These are phyloP conservation scores for Triticum timopheevii DNA, from an alignment of 176 grass and related monocot species.

Conservation along the genomic window DNA sequence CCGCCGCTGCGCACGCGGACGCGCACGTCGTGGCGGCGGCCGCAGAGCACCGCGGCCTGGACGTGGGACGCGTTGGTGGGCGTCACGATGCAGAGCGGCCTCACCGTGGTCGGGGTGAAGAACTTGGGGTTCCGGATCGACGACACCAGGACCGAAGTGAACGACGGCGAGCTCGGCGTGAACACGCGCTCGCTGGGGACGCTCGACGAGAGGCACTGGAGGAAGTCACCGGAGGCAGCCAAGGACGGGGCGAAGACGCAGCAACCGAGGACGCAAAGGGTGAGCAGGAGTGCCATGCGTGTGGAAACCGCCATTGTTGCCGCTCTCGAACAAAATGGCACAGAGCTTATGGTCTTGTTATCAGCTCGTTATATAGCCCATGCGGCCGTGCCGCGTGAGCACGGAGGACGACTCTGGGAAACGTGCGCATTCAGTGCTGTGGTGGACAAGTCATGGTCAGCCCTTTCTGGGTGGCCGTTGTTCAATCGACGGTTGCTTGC, in stretches of 20 bases:
- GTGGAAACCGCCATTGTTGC: slow-evolving; percentile 21
- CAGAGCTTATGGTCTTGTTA: neutral
- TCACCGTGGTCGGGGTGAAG: slow-evolving; percentile 23
- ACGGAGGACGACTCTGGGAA: too few species aligned
- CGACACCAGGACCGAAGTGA: slow-evolving; percentile 34
- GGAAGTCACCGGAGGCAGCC: slow-evolving; percentile 22
- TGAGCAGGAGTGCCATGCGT: neutral
- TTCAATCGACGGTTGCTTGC: neutral
- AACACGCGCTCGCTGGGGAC: slow-evolving; percentile 21
- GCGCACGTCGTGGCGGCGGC: slow-evolving; percentile 16
- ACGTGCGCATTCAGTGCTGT: too few species aligned
- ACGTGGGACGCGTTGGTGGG: slow-evolving; percentile 45
- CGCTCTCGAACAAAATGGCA: neutral
- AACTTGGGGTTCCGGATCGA: slow-evolving; percentile 48
- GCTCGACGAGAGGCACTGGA: slow-evolving; percentile 29
- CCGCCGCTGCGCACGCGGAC: slow-evolving; percentile 44
- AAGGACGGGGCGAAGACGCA: neutral
- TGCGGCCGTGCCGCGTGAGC: too few species aligned
- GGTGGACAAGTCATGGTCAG: neutral
- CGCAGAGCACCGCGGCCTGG: slow-evolving; percentile 45
- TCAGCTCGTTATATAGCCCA: neutral
- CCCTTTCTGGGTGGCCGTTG: neutral
- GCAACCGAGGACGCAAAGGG: neutral
- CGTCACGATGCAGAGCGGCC: slow-evolving; percentile 51
- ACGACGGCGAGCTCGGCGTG: slow-evolving; percentile 6